phyloP scores from a whole-genome alignment of 2,329 filamentous ascomycete species.

The Penicillium sp. region DNA sequence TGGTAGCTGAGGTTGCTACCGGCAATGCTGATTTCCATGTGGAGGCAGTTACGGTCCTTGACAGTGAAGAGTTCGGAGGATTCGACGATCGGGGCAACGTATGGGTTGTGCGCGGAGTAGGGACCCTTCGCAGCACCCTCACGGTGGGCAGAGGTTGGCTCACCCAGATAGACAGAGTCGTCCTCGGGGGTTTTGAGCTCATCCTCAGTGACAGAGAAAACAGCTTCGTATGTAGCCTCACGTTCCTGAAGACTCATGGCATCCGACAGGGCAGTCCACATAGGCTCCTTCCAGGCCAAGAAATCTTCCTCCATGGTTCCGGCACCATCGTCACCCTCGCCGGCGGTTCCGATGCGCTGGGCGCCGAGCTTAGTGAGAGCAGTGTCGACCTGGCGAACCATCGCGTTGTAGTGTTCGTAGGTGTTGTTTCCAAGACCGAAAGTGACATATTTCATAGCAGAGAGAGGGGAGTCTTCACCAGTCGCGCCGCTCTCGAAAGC shows the following conservation, averaged over 20 bases:
- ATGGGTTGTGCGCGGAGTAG: slow-evolving; percentile 95
- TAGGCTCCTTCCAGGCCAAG: slow-evolving; percentile 97
- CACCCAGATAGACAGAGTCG: slow-evolving; percentile 85
- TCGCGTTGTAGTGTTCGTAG: slow-evolving; percentile 98
- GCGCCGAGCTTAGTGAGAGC: slow-evolving; percentile 81
- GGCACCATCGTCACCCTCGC: slow-evolving; percentile 95
- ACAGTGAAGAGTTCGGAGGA: slow-evolving; percentile 89
- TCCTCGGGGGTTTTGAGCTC: slow-evolving; percentile 73
- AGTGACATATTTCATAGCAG: slow-evolving; percentile 85
- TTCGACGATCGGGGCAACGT: slow-evolving; percentile 88
- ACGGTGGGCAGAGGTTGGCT: slow-evolving; percentile 95
- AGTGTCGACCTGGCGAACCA: slow-evolving; percentile 90
- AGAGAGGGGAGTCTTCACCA: slow-evolving; percentile 69
- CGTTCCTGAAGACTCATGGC: slow-evolving; percentile 91
- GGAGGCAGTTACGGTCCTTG: slow-evolving; percentile 90
- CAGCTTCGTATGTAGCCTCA: slow-evolving; percentile 92
- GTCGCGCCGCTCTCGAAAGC: slow-evolving; percentile 71
- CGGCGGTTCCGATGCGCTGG: slow-evolving; percentile 79
- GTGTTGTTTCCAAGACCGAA: slow-evolving; percentile 99
- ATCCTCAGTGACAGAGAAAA: slow-evolving; percentile 79
- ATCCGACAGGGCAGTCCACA: slow-evolving; percentile 85
- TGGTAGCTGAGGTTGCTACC: slow-evolving; percentile 90
- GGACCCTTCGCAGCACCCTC: slow-evolving; percentile 81
- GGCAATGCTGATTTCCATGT: slow-evolving; percentile 91
- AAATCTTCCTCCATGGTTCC: slow-evolving; percentile 99